Percentiles rank a stretch among this genome's conserved stretches.
Conservation (phyloP, 306 rosid species). For the Vicia sativa region DNA sequence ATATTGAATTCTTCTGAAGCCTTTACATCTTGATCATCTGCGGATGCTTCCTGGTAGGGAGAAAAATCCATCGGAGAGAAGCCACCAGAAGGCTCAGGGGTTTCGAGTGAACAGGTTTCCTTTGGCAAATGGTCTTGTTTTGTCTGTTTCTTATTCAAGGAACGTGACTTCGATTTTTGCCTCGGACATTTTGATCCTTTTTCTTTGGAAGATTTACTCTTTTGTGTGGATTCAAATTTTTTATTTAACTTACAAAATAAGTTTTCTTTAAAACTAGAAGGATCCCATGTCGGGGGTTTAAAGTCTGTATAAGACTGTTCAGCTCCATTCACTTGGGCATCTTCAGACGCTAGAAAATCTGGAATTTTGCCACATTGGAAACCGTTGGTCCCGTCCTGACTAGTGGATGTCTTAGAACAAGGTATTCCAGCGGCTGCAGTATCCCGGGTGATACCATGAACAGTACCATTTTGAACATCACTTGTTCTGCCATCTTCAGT, state of each 20-base stretch:
- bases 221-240: conserved; percentile 39
- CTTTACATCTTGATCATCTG: conserved; percentile 48
- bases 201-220: conserved; percentile 56
- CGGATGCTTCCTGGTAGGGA: conserved; percentile 66
- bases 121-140: conserved; percentile 47
- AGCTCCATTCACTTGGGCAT: conserved; percentile 45
- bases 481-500: conserved; percentile 32
- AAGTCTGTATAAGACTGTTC: conserved; percentile 47
- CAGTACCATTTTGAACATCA: conserved; percentile 42
- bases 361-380: conserved; percentile 44
- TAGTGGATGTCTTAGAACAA: conserved; percentile 44
- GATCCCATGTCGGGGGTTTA: conserved; percentile 61
- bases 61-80: conserved; percentile 93
- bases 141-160: conserved; percentile 49
- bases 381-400: conserved; percentile 40
- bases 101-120: conserved; percentile 48
- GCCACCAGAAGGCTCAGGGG: conserved; percentile 59
- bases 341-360: conserved; percentile 37
- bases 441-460: conserved; percentile 33
- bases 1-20: conserved; percentile 41
- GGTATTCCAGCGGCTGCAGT: conserved; percentile 37
- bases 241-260: conserved; percentile 56
- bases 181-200: conserved; percentile 57
- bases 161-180: conserved; percentile 54
- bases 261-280: conserved; percentile 67